phyloP scores from a whole-genome alignment of 192 early-diverging fungal genomes.

The Powellomyces hirtus region DNA sequence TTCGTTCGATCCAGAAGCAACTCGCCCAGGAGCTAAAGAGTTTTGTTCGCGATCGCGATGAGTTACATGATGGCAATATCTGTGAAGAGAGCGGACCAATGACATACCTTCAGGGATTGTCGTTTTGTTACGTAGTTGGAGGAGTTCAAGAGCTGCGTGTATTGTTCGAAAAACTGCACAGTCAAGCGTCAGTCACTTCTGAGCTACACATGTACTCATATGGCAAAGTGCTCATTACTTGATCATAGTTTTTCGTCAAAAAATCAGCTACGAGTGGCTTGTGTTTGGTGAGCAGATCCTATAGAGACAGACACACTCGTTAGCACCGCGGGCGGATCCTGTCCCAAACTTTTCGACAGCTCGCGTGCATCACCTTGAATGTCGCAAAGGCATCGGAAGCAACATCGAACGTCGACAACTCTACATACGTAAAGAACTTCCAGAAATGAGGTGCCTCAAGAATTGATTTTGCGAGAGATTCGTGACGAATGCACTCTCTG shows the following conservation, averaged over 20 bases:
- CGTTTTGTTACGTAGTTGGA: slow-evolving; percentile 97
- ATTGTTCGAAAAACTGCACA: slow-evolving; percentile 84
- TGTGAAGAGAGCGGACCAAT: background rate
- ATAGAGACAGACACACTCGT: background rate
- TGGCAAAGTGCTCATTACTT: no score
- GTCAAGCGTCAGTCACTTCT: no score
- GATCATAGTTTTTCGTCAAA: slow-evolving; percentile 85
- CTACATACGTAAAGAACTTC: slow-evolving; percentile 94
- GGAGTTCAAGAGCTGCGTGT: slow-evolving; percentile 80
- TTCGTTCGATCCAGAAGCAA: slow-evolving; percentile 94
- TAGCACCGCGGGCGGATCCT: no score
- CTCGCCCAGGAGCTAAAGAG: slow-evolving; percentile 83
- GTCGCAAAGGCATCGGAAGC: slow-evolving; percentile 97
- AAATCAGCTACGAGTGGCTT: slow-evolving; percentile 89
- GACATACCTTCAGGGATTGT: slow-evolving; percentile 90
- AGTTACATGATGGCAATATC: background rate
- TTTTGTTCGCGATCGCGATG: background rate
- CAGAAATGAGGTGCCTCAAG: slow-evolving; percentile 86
- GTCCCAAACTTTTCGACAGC: no score
- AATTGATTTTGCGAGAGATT: slow-evolving; percentile 82
- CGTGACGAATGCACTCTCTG: slow-evolving; percentile 94
- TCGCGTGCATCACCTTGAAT: slow-evolving; percentile 83
- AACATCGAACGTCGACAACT: slow-evolving; percentile 96
- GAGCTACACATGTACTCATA: slow-evolving; percentile 55
- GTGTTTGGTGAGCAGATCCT: slow-evolving; percentile 93